A percentile compares a stretch with the other conserved stretches of the same genome.
Evolutionary conservation across 73 alveolate genomes (phyloP).

Genomic region (Durusdinium trenchii): DNA sequence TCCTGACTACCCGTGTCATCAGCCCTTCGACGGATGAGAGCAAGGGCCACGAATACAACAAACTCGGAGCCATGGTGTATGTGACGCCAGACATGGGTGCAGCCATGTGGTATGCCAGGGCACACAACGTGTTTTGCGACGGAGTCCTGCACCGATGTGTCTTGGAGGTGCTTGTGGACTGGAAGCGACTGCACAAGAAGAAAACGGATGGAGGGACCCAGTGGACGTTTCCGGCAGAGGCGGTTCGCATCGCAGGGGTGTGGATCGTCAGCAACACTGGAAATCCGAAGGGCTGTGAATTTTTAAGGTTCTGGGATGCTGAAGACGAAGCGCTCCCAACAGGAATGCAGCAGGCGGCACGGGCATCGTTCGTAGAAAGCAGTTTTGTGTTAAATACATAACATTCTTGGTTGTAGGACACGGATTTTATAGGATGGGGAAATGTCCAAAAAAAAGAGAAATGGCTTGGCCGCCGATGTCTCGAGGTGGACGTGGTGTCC

Average conservation of each 20-base stretch:
- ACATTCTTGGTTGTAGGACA: too few relatives aligned
- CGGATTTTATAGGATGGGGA: too few relatives aligned
- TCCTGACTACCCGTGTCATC: background rate
- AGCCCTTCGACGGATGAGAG: background rate
- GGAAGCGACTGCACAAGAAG: background rate
- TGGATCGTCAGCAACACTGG: background rate
- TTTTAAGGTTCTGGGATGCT: background rate
- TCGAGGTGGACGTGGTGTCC: too few relatives aligned
- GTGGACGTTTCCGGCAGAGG: background rate
- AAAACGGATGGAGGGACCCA: background rate
- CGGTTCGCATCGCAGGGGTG: background rate
- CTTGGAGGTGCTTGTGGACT: background rate
- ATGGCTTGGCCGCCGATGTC: too few relatives aligned
- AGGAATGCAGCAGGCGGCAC: background rate
- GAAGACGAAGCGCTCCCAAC: background rate
- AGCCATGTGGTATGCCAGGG: conserved; percentile 2
- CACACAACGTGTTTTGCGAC: background rate
- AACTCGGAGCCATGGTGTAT: background rate
- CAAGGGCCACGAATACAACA: conserved; percentile 1
- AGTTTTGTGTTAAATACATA: too few relatives aligned
- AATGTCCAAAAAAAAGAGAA: too few relatives aligned
- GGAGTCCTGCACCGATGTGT: background rate
- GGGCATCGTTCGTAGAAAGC: too few relatives aligned
- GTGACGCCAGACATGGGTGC: background rate
- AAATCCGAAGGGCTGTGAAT: background rate